A percentile compares a stretch with the other conserved stretches of the same genome.
Evolutionary conservation across 2,329 filamentous ascomycete species (phyloP).

Genomic region (Colletotrichum musicola): DNA sequence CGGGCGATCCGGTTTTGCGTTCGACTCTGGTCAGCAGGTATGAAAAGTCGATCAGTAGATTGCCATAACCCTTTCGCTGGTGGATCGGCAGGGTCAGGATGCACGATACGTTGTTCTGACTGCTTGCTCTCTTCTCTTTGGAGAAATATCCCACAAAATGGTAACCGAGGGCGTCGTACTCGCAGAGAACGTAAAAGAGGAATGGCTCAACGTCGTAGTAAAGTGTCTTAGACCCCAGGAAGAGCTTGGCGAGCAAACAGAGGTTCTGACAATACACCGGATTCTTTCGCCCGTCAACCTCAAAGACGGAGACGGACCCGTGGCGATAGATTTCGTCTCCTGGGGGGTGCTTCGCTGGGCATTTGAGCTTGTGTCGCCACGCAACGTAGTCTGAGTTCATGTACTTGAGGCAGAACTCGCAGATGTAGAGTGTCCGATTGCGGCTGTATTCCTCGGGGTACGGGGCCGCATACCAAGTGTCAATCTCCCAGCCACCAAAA

Average conservation of each 20-base stretch:
- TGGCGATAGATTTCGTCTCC: constrained; percentile 98
- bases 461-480: constrained; percentile 98
- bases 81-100: constrained; percentile 97
- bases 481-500: constrained; percentile 97
- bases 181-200: constrained; percentile 96
- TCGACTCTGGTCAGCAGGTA: constrained; percentile 95
- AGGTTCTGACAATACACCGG: constrained; percentile 99
- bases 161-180: constrained; percentile 90
- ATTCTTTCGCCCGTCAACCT: constrained; percentile 96
- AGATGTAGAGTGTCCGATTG: constrained; percentile 97
- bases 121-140: constrained; percentile 95
- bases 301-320: constrained; percentile 92
- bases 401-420: constrained; percentile 99
- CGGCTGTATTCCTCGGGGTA: constrained; percentile 99
- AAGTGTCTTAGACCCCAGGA: constrained; percentile 97
- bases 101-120: constrained; percentile 97
- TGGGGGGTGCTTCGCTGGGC: constrained; percentile 94
- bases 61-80: constrained; percentile 96
- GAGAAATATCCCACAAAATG: constrained; percentile 99
- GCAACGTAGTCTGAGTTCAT: constrained; percentile 99
- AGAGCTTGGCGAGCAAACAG: constrained; percentile 94
- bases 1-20: constrained; percentile 92
- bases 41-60: constrained; percentile 97
- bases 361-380: constrained; percentile 98
- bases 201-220: constrained; percentile 99